Base-by-base conservation (phyloP, 805 yeast genomes). In the Yarrowia alimentaria region DNA sequence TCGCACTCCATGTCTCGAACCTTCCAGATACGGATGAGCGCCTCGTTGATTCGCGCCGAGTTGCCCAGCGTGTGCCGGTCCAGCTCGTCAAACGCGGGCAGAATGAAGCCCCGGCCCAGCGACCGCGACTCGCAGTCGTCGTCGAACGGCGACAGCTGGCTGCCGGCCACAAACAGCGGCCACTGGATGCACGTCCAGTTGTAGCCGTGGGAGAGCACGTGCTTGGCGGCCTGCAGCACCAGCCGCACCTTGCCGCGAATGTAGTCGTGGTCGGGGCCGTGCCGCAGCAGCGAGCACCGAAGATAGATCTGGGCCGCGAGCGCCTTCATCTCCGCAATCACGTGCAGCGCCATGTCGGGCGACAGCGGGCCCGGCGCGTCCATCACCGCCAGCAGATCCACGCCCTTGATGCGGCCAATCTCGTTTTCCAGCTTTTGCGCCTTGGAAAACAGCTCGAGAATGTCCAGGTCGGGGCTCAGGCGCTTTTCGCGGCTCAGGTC, bases 341-440 rank as follows among this genome's bases (percentile, higher is more conserved):
- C 25, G 20, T 37, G 30, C 11, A 37, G 30, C 10, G 43, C 43
- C 43, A 37, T 37, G 11, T 37, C 43, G 4, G 43, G 43, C n/a
- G 30, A 24, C 9, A 37, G 31, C 5, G 43, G 30, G 9, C 30
- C 43, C 5, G 14, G 30, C 3, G 21, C 3, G 21, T 37, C 43
- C 9, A 37, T 37, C 9, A 37, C n/a, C 12, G 43, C 7, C 5
- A n/a, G 16, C 43, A 37, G 14, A 37, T 37, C 43, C 14, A 37
- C 43, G 14, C 43, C 43, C 43, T 37, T 24, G 43, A 37, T 37
- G 43, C 43, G 24, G 4, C 43, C 43, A n/a, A 37, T 37, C 12
- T 37, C 43, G 28, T 37, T 37, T 24, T 37, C 43, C 30, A 37
- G 43, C 43, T 37, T 37, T 14, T 37, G 43, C 18, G 43, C 43